phyloP scores from a whole-genome alignment of 2,329 filamentous ascomycete species.

The Cercospora sesami region DNA sequence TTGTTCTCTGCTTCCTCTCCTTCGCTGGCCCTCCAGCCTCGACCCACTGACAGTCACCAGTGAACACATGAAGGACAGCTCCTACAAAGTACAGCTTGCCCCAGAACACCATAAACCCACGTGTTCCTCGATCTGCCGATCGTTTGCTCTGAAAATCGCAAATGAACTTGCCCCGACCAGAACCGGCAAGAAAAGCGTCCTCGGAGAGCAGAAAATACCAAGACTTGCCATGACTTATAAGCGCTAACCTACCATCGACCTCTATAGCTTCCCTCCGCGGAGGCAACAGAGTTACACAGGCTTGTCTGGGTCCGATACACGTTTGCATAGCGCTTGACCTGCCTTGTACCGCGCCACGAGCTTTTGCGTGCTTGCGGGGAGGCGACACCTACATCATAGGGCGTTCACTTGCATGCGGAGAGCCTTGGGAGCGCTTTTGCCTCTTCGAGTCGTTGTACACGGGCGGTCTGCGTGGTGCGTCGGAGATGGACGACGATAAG shows the following conservation, averaged over 20 bases:
- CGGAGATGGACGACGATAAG: background rate
- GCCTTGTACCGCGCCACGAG: background rate
- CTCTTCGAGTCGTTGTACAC: background rate
- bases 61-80: background rate
- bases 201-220: background rate
- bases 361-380: background rate
- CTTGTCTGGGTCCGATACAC: background rate
- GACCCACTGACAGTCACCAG: background rate
- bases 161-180: background rate
- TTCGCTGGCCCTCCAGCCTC: background rate
- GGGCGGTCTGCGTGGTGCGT: background rate
- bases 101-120: background rate
- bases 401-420: background rate
- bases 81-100: background rate
- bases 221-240: conserved; percentile 3
- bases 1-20: background rate
- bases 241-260: background rate
- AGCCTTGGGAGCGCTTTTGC: background rate
- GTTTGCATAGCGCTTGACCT: background rate
- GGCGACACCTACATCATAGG: background rate
- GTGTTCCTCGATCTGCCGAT: background rate
- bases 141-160: background rate
- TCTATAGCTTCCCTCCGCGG: background rate
- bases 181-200: background rate
- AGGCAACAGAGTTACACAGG: background rate